Evolutionary conservation across 176 grass and related monocot species (phyloP).

Genomic region (Lolium rigidum): DNA sequence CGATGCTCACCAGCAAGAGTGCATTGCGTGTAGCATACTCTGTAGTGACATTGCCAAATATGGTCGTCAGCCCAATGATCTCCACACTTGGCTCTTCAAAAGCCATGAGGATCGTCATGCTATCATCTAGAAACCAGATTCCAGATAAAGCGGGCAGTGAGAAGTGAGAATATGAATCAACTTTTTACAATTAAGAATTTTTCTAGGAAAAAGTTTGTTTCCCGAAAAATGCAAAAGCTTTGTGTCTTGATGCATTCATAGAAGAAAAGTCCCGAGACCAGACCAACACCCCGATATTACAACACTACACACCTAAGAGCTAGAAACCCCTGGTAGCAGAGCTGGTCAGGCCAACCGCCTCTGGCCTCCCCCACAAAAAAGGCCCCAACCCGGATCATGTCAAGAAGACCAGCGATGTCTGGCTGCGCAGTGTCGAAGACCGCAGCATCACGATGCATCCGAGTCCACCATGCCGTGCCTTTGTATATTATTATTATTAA

Average conservation of each 20-base stretch:
- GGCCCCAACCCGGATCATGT: neutral
- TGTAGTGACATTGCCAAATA: slow-evolving; percentile 78
- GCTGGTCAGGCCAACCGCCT: neutral
- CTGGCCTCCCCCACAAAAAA: neutral
- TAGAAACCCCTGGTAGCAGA: neutral
- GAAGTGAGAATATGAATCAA: neutral
- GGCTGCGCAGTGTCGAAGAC: neutral
- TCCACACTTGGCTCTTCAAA: slow-evolving; percentile 71
- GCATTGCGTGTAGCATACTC: slow-evolving; percentile 80
- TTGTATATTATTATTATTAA: neutral
- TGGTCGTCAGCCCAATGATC: slow-evolving; percentile 60
- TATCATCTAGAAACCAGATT: slow-evolving; percentile 70
- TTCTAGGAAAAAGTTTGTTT: neutral
- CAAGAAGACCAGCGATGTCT: neutral
- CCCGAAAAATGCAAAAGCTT: neutral
- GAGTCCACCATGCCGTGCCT: neutral
- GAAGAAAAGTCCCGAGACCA: neutral
- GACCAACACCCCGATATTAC: neutral
- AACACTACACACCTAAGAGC: neutral
- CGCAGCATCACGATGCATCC: neutral
- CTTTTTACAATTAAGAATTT: neutral
- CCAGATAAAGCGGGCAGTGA: slow-evolving; percentile 14
- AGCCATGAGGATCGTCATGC: slow-evolving; percentile 92
- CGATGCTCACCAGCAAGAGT: slow-evolving; percentile 69
- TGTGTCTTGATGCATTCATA: neutral